These are phyloP conservation scores for Clarireedia sp. DNA, from an alignment of 2,329 filamentous ascomycete species.

Conservation along the genomic window DNA sequence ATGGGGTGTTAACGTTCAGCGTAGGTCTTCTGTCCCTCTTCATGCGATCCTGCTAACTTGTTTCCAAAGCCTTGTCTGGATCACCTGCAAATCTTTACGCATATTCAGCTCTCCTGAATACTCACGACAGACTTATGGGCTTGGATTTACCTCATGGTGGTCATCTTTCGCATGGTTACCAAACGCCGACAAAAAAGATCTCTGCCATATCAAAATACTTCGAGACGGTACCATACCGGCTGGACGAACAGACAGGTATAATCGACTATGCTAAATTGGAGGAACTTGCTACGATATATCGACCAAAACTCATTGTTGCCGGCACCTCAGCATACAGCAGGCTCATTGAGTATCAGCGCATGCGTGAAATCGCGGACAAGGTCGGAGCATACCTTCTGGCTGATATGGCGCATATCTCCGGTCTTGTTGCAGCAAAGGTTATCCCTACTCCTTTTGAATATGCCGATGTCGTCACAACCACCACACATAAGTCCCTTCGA, in stretches of 20 bases:
- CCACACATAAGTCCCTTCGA: constrained; percentile 93
- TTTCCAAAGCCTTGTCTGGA: constrained; percentile 32
- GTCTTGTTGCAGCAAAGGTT: constrained; percentile 84
- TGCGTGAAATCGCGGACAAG: constrained; percentile 87
- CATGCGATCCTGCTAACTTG: constrained; percentile 15
- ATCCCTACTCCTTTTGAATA: constrained; percentile 82
- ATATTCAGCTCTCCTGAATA: constrained; percentile 86
- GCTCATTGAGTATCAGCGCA: constrained; percentile 87
- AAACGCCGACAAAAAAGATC: constrained; percentile 89
- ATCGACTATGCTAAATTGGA: constrained; percentile 95
- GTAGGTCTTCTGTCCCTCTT: constrained; percentile 38
- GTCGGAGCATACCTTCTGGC: constrained; percentile 86
- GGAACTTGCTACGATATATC: constrained; percentile 78
- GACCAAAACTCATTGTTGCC: constrained; percentile 91
- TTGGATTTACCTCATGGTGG: constrained; percentile 94
- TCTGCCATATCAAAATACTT: constrained; percentile 99
- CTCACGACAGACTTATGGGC: constrained; percentile 94
- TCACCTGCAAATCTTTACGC: constrained; percentile 71
- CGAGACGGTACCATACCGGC: constrained; percentile 90
- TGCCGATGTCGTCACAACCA: constrained; percentile 94
- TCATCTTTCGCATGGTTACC: constrained; percentile 93
- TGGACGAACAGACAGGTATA: constrained; percentile 81
- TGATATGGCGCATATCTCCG: constrained; percentile 97
- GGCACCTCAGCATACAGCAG: constrained; percentile 95
- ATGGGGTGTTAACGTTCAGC: constrained; percentile 96